Conservation (phyloP, 352 stramenopile species). For the Peronospora belbahrii region DNA sequence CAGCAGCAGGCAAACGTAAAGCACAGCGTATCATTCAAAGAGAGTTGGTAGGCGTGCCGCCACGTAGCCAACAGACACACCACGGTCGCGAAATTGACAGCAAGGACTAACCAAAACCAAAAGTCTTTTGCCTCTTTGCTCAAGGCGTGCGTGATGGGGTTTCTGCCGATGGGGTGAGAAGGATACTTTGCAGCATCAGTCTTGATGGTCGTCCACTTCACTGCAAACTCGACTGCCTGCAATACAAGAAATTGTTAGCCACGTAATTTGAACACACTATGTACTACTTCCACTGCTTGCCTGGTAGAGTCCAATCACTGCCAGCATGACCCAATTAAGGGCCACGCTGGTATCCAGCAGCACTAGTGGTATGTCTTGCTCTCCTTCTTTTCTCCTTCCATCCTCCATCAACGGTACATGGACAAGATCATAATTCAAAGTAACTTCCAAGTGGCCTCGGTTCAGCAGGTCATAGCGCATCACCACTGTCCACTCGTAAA, state of each 20-base stretch:
- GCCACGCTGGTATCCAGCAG: conserved; percentile 35
- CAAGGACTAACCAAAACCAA: conserved; percentile 55
- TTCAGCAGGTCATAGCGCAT: conserved; percentile 66
- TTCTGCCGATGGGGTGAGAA: neutral
- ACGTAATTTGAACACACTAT: neutral
- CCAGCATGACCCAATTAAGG: conserved; percentile 42
- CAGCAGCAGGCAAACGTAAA: conserved; percentile 60
- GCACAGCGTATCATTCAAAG: conserved; percentile 45
- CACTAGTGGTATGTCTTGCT: conserved; percentile 33
- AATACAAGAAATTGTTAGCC: conserved; percentile 1
- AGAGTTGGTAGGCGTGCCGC: conserved; percentile 44
- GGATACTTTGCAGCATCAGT: conserved; percentile 6
- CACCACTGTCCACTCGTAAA: conserved; percentile 51
- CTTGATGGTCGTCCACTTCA: conserved; percentile 35
- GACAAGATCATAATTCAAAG: conserved; percentile 45
- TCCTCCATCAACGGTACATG: neutral
- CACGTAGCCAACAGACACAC: conserved; percentile 46
- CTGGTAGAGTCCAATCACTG: conserved; percentile 43
- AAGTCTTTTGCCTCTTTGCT: conserved; percentile 34
- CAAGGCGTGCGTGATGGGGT: conserved; percentile 8
- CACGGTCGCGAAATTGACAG: conserved; percentile 45
- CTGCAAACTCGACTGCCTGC: conserved; percentile 33
- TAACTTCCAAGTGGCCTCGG: conserved; percentile 62
- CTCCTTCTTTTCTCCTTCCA: neutral
- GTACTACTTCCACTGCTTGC: conserved; percentile 9